phyloP scores from a whole-genome alignment of 768 basidiomycete species.

The Sutorius australiensis region DNA sequence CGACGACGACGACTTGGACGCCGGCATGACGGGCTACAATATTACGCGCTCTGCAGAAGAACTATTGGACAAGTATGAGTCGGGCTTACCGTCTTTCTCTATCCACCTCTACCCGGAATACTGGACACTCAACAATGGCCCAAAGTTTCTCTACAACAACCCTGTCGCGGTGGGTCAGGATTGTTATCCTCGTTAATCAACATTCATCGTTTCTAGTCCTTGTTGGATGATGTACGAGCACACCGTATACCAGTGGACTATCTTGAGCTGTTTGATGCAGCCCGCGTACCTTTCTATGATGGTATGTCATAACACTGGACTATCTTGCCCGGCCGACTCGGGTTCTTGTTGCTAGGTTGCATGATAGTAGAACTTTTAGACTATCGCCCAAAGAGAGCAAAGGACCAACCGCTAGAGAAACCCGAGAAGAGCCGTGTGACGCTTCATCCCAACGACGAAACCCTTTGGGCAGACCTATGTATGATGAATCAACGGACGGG shows the following conservation, averaged over 20 bases:
- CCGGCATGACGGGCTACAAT: slow-evolving; percentile 68
- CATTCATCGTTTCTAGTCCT: slow-evolving; percentile 43
- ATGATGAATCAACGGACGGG: slow-evolving; percentile 57
- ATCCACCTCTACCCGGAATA: slow-evolving; percentile 75
- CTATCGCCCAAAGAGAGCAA: slow-evolving; percentile 57
- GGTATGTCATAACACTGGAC: slow-evolving; percentile 41
- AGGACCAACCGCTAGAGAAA: slow-evolving; percentile 54
- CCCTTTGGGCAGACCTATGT: slow-evolving; percentile 77
- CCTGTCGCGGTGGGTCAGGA: slow-evolving; percentile 54
- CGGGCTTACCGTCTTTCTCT: slow-evolving; percentile 67
- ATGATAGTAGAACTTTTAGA: slow-evolving; percentile 83
- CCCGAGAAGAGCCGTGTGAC: slow-evolving; percentile 68
- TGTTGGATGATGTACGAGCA: slow-evolving; percentile 80
- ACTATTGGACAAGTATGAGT: slow-evolving; percentile 54
- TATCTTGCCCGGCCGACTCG: neutral
- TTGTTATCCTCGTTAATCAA: slow-evolving; percentile 6
- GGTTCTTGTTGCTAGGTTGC: slow-evolving; percentile 49
- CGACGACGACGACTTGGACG: slow-evolving; percentile 12
- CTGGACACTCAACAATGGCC: slow-evolving; percentile 79
- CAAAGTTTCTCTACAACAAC: slow-evolving; percentile 79
- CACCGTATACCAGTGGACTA: slow-evolving; percentile 85
- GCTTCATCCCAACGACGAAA: slow-evolving; percentile 73
- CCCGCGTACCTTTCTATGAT: slow-evolving; percentile 77
- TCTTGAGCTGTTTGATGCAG: slow-evolving; percentile 72
- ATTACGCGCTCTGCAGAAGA: slow-evolving; percentile 59